Conservation (phyloP, 2,329 filamentous ascomycete species). For the Hymenoscyphus fraxineus region DNA sequence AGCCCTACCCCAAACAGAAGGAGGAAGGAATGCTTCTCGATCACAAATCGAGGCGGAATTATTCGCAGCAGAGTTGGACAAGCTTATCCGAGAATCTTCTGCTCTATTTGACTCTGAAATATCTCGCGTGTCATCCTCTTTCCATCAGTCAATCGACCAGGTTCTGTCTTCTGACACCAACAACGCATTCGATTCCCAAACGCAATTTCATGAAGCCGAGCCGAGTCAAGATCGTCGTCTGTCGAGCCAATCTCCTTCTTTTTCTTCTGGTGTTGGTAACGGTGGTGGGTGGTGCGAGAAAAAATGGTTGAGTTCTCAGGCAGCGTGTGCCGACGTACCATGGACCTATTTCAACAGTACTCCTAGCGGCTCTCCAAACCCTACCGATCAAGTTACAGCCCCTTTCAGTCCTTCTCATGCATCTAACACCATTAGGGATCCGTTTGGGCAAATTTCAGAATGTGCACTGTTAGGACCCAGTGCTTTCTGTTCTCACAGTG, state of each 20-base stretch:
- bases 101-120: neutral
- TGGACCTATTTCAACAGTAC: neutral
- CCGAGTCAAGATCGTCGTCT: neutral
- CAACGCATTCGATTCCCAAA: neutral
- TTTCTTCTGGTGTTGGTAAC: neutral
- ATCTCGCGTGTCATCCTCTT: neutral
- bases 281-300: neutral
- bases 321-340: neutral
- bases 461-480: neutral
- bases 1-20: neutral
- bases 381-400: neutral
- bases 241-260: neutral
- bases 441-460: neutral
- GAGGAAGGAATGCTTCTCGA: neutral
- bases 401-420: neutral
- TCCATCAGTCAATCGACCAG: neutral
- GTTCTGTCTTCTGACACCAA: neutral
- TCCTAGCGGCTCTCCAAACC: neutral
- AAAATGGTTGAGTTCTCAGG: neutral
- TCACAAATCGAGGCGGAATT: neutral
- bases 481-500: neutral
- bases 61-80: neutral
- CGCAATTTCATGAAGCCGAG: neutral
- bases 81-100: neutral
- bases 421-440: neutral